These are phyloP conservation scores for Glonium stellatum DNA, from an alignment of 495 filamentous ascomycete genomes.

Conservation along the genomic window DNA sequence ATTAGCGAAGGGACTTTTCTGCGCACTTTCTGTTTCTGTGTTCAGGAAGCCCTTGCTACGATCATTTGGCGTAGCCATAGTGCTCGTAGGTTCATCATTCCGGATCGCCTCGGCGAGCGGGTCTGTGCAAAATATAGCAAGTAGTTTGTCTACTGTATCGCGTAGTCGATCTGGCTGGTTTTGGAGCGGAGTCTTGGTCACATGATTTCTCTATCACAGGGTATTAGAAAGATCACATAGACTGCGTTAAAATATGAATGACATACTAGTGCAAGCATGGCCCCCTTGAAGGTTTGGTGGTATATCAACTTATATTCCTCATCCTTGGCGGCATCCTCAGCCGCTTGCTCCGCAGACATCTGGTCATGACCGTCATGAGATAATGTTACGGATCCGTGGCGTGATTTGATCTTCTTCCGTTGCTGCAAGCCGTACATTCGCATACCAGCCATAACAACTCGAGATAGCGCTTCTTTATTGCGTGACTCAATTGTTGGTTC, in stretches of 20 bases:
- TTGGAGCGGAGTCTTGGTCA: slow-evolving; percentile 30
- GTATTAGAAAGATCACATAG: neutral
- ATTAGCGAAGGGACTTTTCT: no score
- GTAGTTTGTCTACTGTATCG: slow-evolving; percentile 40
- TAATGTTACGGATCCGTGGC: slow-evolving; percentile 12
- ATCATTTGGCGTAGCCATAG: no score
- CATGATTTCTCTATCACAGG: slow-evolving; percentile 36
- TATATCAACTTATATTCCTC: slow-evolving; percentile 62
- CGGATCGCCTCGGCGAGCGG: slow-evolving; percentile 21
- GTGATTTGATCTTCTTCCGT: slow-evolving; percentile 28
- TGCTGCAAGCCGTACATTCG: slow-evolving; percentile 56
- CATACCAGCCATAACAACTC: slow-evolving; percentile 54
- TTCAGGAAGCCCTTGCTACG: no score
- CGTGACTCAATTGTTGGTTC: slow-evolving; percentile 36
- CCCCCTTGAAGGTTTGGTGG: slow-evolving; percentile 57
- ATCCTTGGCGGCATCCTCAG: slow-evolving; percentile 35
- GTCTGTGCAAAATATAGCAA: slow-evolving; percentile 40
- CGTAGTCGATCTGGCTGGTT: slow-evolving; percentile 30
- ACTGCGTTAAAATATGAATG: neutral
- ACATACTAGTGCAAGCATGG: slow-evolving; percentile 48
- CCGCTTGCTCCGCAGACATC: slow-evolving; percentile 4
- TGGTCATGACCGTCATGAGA: slow-evolving; percentile 4
- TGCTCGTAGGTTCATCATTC: no score
- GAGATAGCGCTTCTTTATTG: slow-evolving; percentile 43
- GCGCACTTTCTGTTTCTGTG: no score